Evolutionary conservation across 2,329 filamentous ascomycete species (phyloP).

Genomic region (Nannizzia gypsea): DNA sequence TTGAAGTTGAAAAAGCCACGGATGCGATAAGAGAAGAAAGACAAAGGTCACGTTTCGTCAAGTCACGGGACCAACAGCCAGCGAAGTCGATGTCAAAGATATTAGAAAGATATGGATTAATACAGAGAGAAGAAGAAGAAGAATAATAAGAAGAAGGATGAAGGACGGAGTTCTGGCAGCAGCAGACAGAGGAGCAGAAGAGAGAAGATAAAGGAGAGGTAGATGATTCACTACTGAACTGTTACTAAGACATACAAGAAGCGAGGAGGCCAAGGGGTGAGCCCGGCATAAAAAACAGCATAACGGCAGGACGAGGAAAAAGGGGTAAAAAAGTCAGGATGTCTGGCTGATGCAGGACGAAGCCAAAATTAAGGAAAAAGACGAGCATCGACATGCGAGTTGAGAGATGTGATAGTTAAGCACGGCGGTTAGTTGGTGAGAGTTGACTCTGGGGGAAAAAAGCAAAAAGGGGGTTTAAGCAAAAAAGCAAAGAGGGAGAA

Average conservation of each 20-base stretch:
- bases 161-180: no score
- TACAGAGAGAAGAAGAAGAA: no score
- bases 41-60: background rate
- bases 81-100: background rate
- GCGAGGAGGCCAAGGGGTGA: background rate
- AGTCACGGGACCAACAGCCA: background rate
- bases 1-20: constrained; percentile 1
- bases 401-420: background rate
- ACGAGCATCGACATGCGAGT: background rate
- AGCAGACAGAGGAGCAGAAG: background rate
- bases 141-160: background rate
- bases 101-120: no score
- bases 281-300: background rate
- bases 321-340: background rate
- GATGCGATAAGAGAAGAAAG: background rate
- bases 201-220: background rate
- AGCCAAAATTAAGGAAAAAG: background rate
- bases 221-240: background rate
- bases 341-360: background rate
- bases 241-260: background rate
- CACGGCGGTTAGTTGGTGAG: background rate
- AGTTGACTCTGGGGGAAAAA: background rate
- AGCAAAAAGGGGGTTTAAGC: background rate
- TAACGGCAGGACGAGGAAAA: background rate
- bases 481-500: background rate